Percentiles rank a stretch among this genome's conserved stretches.
phyloP scores from a whole-genome alignment of 2,329 filamentous ascomycete species.

The Paraphaeosphaeria sporulosa region DNA sequence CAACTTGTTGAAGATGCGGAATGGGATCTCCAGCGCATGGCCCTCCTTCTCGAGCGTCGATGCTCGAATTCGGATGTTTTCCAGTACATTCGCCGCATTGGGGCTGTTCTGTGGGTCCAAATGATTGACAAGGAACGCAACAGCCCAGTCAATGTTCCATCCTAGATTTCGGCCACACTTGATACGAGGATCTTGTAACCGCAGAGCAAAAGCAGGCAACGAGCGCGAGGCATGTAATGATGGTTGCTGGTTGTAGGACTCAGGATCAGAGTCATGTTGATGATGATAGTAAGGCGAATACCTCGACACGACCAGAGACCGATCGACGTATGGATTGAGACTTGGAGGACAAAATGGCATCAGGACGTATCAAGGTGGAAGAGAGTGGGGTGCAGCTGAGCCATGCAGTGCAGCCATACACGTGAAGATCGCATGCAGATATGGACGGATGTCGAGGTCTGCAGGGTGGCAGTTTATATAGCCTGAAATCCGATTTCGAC shows the following conservation, averaged over 20 bases:
- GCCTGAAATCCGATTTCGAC: neutral
- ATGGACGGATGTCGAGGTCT: conserved; percentile 1
- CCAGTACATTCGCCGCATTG: conserved; percentile 28
- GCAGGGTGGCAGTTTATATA: conserved; percentile 23
- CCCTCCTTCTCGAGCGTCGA: conserved; percentile 25
- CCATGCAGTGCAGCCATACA: conserved; percentile 23
- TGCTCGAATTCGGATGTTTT: conserved; percentile 26
- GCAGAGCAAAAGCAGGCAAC: conserved; percentile 15
- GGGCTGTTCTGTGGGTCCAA: conserved; percentile 31
- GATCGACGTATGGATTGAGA: conserved; percentile 22
- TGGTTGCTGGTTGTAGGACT: conserved; percentile 19
- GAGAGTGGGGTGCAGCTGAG: conserved; percentile 7
- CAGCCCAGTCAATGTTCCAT: conserved; percentile 54
- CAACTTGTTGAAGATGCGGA: conserved; percentile 47
- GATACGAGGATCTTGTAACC: conserved; percentile 30
- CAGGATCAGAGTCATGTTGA: conserved; percentile 29
- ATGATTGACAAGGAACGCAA: conserved; percentile 48
- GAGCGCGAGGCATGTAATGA: conserved; percentile 9
- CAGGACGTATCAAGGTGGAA: conserved; percentile 23
- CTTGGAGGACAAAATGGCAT: conserved; percentile 24
- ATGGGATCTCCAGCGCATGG: conserved; percentile 34
- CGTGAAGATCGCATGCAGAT: conserved; percentile 14
- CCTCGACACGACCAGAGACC: conserved; percentile 15
- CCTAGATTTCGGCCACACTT: conserved; percentile 37
- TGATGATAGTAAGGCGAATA: conserved; percentile 17